A percentile compares a stretch with the other conserved stretches of the same genome.
Evolutionary conservation across 306 rosid genomes (phyloP).

Genomic region (Lathyrus sativus): DNA sequence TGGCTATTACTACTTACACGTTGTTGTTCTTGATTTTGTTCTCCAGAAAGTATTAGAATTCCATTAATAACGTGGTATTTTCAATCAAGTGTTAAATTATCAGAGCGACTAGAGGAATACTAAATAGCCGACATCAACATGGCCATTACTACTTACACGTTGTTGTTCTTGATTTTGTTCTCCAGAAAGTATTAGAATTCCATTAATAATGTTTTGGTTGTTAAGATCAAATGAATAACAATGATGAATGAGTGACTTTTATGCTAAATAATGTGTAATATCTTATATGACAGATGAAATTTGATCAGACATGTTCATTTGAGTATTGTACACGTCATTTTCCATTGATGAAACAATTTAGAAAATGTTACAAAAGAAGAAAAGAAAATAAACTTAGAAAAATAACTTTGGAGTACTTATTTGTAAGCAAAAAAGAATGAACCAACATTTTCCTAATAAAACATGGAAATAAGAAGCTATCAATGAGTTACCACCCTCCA

Average conservation of each 20-base stretch:
- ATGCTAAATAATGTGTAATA: slow-evolving; percentile 43
- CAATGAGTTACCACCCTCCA: slow-evolving; percentile 26
- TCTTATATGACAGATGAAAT: slow-evolving; percentile 44
- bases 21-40: slow-evolving; percentile 45
- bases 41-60: slow-evolving; percentile 50
- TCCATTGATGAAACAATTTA: slow-evolving; percentile 43
- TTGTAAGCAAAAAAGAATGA: not conserved
- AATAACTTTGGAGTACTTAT: not conserved
- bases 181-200: slow-evolving; percentile 51
- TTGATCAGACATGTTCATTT: slow-evolving; percentile 40
- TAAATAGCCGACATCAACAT: no score
- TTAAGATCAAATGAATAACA: slow-evolving; percentile 56
- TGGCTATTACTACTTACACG: slow-evolving; percentile 27
- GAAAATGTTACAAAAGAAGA: slow-evolving; percentile 28
- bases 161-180: slow-evolving; percentile 46
- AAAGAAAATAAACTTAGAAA: slow-evolving; percentile 5
- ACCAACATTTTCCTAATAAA: slow-evolving; percentile 38
- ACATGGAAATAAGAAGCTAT: slow-evolving; percentile 30
- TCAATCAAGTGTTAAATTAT: no score
- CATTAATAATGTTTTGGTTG: slow-evolving; percentile 43
- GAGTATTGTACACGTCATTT: slow-evolving; percentile 43
- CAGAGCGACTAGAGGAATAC: no score
- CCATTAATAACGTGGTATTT: no score
- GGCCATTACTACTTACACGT: slow-evolving; percentile 23
- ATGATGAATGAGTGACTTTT: slow-evolving; percentile 54